A percentile compares a stretch with the other conserved stretches of the same genome.
These are phyloP conservation scores for thale cress (Arabidopsis thaliana) DNA, from an alignment of 345 rosid species.

Conservation along the genomic window TAIR10.1 NC_003076.8:8635001-8635500, in stretches of 20 bases:
- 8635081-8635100: not conserved
- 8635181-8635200: slow-evolving; percentile 1
- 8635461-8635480: slow-evolving; percentile 95
- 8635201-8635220: slow-evolving; percentile 27
- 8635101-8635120: not conserved
- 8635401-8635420: slow-evolving; percentile 93
- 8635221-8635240: slow-evolving; percentile 18
- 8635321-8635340: slow-evolving; percentile 63
- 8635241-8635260: slow-evolving; percentile 9
- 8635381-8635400: slow-evolving; percentile 66
- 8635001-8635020: not conserved
- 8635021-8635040: slow-evolving; percentile 15
- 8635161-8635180: slow-evolving; percentile 1
- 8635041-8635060: slow-evolving; percentile 10
- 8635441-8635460: slow-evolving; percentile 92
- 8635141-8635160: slow-evolving; percentile 6
- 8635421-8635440: slow-evolving; percentile 80
- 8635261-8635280: not conserved
- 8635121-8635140: slow-evolving; percentile 7
- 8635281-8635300: slow-evolving; percentile 17
- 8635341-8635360: slow-evolving; percentile 55
- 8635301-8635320: slow-evolving; percentile 95
- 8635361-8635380: slow-evolving; percentile 67
- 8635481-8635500: slow-evolving; percentile 78
- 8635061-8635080: slow-evolving; percentile 10